Evolutionary conservation across 2,329 filamentous ascomycete genomes (phyloP), one percentile per base, ranked within the genome.

Genomic region (Diaporthe ilicicola): DNA sequence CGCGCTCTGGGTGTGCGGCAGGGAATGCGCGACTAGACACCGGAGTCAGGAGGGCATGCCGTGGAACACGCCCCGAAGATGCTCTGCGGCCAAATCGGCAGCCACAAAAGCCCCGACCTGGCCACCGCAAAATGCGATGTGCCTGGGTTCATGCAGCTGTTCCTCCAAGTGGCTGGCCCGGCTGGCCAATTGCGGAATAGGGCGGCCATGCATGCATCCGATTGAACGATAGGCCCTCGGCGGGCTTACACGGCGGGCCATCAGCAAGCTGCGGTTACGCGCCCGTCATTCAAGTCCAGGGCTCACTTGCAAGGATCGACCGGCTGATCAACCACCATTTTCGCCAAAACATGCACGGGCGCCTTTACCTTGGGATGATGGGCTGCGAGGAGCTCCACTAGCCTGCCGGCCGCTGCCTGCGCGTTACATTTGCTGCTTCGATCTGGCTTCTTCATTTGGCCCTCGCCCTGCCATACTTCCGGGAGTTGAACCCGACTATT

Each of bases 251-350:
- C 78, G 76, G 75, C 80, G 78, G 80, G 81, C 85, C 85, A 87
- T 79, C 83, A 80, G 81, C 79, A 82, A 82, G 80, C 81, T 81
- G 81, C 80, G 78, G 81, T 85, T 88, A 88, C 83, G 86, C 87
- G 86, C 86, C 86, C 78, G 74, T 55, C 68, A 39, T 67, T 68
- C 64, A 68, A 68, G 77, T 75, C 74, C 75, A 77, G 75, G 74
- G 74, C 79, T 39, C 65, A 17, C n/a, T 75, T 78, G 79, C 84
- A 82, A 79, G 84, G 83, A 81, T 83, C 74, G 72, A 70, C 67
- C 64, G 59, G 65, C 71, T 71, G 64, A 71, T 59, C 64, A 68
- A 73, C 50, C 53, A 68, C 69, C 68, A 73, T 70, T 46, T 48
- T 76, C 73, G 72, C 50, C 62, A 51, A 64, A 64, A 61, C 37